Evolutionary conservation across 2,329 filamentous ascomycete genomes (phyloP).

Genomic region (Colletotrichum falcatum): DNA sequence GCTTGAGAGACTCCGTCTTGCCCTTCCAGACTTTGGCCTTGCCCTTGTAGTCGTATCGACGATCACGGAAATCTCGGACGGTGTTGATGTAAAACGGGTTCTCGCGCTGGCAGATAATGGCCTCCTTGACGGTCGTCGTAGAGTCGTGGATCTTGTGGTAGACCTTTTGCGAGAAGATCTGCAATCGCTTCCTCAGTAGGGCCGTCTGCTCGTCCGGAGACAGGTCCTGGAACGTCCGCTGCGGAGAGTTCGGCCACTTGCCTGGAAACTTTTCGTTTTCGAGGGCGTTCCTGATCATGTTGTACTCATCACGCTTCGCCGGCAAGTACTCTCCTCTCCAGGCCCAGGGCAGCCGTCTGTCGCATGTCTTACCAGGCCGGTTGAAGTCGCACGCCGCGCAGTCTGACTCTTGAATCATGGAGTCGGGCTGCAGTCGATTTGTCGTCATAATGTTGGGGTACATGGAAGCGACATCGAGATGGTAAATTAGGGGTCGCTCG

Average conservation of each 20-base stretch:
- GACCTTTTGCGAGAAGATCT: constrained; percentile 96
- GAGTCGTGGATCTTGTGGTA: constrained; percentile 99
- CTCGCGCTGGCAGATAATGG: constrained; percentile 97
- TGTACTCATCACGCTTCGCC: constrained; percentile 97
- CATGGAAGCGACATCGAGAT: constrained; percentile 99
- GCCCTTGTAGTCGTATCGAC: constrained; percentile 98
- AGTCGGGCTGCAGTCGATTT: constrained; percentile 95
- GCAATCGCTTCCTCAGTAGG: constrained; percentile 86
- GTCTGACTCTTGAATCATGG: constrained; percentile 97
- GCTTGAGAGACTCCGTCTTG: constrained; percentile 89
- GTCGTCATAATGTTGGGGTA: constrained; percentile 99
- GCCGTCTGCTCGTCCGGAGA: constrained; percentile 83
- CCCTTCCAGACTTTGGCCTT: constrained; percentile 99
- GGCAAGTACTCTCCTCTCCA: constrained; percentile 98
- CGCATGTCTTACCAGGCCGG: constrained; percentile 94
- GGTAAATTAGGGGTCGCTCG: constrained; percentile 93
- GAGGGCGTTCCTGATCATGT: constrained; percentile 94
- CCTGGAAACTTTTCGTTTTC: constrained; percentile 94
- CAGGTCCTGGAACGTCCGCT: constrained; percentile 84
- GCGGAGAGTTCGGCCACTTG: constrained; percentile 76
- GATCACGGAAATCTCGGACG: constrained; percentile 94
- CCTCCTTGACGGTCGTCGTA: constrained; percentile 91
- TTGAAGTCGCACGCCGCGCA: constrained; percentile 99
- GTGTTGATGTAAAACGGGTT: constrained; percentile 99
- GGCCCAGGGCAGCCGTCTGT: constrained; percentile 93